Conservation (phyloP, 2,329 filamentous ascomycete genomes). For the Ceratocystis papillata region DNA sequence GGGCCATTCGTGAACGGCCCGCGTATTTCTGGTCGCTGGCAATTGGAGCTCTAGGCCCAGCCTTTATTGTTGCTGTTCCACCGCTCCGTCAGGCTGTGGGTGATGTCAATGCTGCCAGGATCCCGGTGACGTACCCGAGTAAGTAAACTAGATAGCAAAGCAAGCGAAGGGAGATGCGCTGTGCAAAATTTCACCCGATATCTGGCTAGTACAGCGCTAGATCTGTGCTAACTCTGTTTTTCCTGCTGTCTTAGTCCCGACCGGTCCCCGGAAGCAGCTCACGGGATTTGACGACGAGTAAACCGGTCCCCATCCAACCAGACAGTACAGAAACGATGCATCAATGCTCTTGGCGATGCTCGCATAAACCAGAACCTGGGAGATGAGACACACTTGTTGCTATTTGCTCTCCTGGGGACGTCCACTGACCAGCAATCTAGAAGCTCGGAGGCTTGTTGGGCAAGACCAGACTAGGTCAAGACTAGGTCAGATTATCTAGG, state of each 20-base stretch:
- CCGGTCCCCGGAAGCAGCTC: conserved; percentile 48
- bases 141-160: conserved; percentile 34
- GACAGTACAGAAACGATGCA: conserved; percentile 2
- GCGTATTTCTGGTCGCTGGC: conserved; percentile 81
- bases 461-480: neutral
- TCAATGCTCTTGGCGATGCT: neutral
- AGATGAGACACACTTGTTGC: neutral
- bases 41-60: conserved; percentile 62
- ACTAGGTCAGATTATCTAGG: no score
- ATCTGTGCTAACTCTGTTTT: conserved; percentile 26
- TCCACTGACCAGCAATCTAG: conserved; percentile 1
- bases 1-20: conserved; percentile 78
- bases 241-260: conserved; percentile 38
- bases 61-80: conserved; percentile 59
- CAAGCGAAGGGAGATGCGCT: no score
- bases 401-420: conserved; percentile 1
- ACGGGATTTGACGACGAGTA: conserved; percentile 50
- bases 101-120: conserved; percentile 57
- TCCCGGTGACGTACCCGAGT: conserved; percentile 92
- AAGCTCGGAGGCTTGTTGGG: neutral
- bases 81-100: conserved; percentile 62
- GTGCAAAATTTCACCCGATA: no score
- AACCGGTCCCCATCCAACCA: conserved; percentile 17
- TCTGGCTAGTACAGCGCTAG: neutral
- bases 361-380: conserved; percentile 6